These are phyloP conservation scores for Lactifluus volemus DNA, from an alignment of 768 basidiomycete species.

Conservation along the genomic window DNA sequence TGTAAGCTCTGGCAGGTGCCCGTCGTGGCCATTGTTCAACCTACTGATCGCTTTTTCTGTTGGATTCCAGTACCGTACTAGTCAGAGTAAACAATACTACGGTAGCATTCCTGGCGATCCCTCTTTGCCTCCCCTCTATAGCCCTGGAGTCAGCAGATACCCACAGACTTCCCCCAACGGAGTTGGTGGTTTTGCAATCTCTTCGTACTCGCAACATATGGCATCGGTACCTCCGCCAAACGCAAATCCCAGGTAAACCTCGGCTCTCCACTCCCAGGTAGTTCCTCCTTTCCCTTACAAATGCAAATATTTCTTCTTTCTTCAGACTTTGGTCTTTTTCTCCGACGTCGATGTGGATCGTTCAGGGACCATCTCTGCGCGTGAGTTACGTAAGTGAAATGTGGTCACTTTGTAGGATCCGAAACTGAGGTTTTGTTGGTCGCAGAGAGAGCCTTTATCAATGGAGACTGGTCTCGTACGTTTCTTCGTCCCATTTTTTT, in stretches of 20 bases:
- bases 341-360: conserved; percentile 57
- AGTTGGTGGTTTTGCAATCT: conserved; percentile 27
- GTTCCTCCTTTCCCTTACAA: neutral
- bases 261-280: neutral
- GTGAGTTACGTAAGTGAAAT: conserved; percentile 56
- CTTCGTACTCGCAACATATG: neutral
- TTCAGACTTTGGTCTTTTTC: conserved; percentile 73
- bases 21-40: neutral
- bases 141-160: neutral
- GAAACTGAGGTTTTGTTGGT: conserved; percentile 20
- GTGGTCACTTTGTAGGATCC: neutral
- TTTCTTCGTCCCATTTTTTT: conserved; percentile 10
- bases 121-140: neutral
- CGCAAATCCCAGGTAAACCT: conserved; percentile 64
- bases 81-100: neutral
- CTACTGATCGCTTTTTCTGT: neutral
- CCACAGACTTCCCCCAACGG: conserved; percentile 20
- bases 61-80: neutral
- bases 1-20: too few species aligned
- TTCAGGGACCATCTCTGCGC: conserved; percentile 57
- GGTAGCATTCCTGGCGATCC: neutral
- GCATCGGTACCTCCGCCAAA: conserved; percentile 46
- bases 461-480: conserved; percentile 75
- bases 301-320: neutral
- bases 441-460: conserved; percentile 39